Evolutionary conservation across 345 rosid species (phyloP).

Genomic region (Hypericum perforatum): DNA sequence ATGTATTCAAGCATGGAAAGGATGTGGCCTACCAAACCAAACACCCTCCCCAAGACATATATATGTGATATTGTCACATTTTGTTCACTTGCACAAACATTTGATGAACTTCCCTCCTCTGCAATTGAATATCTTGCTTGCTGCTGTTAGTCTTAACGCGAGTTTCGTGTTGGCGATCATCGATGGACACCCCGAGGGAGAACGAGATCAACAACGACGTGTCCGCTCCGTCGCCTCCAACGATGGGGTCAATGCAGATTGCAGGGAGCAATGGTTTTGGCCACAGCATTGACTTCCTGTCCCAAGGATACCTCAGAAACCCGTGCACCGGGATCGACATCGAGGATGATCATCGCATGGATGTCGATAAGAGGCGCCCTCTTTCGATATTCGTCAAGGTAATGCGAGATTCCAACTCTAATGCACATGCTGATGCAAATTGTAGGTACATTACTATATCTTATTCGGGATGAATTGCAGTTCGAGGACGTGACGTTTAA

Average conservation of each 20-base stretch:
- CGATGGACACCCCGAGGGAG: conserved; percentile 2
- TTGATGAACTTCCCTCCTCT: conserved; percentile 14
- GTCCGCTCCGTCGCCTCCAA: conserved; percentile 24
- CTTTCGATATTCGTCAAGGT: conserved; percentile 91
- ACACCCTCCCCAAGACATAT: conserved; percentile 31
- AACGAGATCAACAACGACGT: neutral
- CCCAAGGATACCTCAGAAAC: conserved; percentile 65
- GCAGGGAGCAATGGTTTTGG: conserved; percentile 70
- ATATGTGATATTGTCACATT: conserved; percentile 12
- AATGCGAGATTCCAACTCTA: neutral
- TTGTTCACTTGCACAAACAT: too few relatives aligned
- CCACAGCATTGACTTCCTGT: conserved; percentile 69
- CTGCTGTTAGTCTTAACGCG: neutral
- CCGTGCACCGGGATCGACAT: conserved; percentile 58
- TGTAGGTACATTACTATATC: neutral
- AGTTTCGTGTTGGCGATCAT: neutral
- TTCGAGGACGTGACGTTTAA: conserved; percentile 82
- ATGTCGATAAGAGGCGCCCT: conserved; percentile 41
- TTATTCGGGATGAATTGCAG: conserved; percentile 23
- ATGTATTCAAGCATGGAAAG: conserved; percentile 42
- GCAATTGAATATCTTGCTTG: neutral
- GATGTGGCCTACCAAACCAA: conserved; percentile 51
- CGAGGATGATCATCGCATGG: conserved; percentile 30
- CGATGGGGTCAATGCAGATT: conserved; percentile 63
- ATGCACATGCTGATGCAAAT: neutral